These are phyloP conservation scores for Globisporangium recalcitrans DNA, from an alignment of 352 stramenopile genomes.

Conservation along the genomic window DNA sequence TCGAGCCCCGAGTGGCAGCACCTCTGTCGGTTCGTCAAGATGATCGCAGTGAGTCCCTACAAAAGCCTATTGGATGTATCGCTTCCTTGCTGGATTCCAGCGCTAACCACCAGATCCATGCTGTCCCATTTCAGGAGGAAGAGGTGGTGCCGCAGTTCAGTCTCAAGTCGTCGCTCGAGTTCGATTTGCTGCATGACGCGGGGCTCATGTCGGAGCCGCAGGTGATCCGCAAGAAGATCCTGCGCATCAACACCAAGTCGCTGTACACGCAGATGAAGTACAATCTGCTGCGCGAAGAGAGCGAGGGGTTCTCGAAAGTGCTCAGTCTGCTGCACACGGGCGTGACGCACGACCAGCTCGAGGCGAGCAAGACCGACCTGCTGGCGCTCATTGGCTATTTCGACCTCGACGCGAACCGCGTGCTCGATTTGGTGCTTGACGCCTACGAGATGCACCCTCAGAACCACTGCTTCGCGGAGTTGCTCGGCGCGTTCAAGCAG, in stretches of 20 bases:
- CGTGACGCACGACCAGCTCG: slow-evolving; percentile 54
- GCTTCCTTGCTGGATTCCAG: neutral
- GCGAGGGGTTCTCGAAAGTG: slow-evolving; percentile 94
- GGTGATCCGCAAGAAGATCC: slow-evolving; percentile 63
- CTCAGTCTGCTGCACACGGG: slow-evolving; percentile 75
- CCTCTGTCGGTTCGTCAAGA: slow-evolving; percentile 55
- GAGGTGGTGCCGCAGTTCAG: slow-evolving; percentile 45
- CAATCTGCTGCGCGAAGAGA: slow-evolving; percentile 95
- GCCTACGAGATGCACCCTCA: slow-evolving; percentile 87
- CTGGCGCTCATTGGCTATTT: slow-evolving; percentile 88
- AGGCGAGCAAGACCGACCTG: slow-evolving; percentile 65
- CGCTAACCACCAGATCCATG: neutral
- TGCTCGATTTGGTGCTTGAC: slow-evolving; percentile 92
- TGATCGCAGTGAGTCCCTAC: slow-evolving; percentile 31
- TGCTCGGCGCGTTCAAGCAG: slow-evolving; percentile 71
- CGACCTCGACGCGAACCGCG: slow-evolving; percentile 94
- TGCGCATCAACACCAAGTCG: slow-evolving; percentile 85
- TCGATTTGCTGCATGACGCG: slow-evolving; percentile 67
- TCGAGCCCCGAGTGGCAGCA: slow-evolving; percentile 67
- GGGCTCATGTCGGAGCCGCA: slow-evolving; percentile 46
- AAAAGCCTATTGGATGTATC: neutral
- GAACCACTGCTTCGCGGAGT: slow-evolving; percentile 67
- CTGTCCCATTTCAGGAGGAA: slow-evolving; percentile 38
- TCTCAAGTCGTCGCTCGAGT: slow-evolving; percentile 69
- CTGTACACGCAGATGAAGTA: slow-evolving; percentile 96